Percentiles rank a stretch among this genome's conserved stretches.
These are phyloP conservation scores for Blastobotrys arbuscula DNA, from an alignment of 1,139 yeast genomes.

Conservation along the genomic window DNA sequence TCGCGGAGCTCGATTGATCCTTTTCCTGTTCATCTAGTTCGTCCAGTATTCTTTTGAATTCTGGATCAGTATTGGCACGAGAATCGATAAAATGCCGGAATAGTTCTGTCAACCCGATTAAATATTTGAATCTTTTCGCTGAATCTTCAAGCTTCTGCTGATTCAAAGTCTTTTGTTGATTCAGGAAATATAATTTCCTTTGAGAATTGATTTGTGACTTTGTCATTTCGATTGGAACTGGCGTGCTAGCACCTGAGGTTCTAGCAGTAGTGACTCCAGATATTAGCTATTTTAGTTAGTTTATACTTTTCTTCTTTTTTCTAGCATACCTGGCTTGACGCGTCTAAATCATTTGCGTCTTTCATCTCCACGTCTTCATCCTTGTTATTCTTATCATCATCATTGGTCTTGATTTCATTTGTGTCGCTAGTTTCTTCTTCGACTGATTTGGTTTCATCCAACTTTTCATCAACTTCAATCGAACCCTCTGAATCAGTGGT, in stretches of 20 bases:
- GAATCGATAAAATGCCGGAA: conserved; percentile 85
- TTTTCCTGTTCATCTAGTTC: conserved; percentile 42
- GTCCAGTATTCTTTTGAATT: conserved; percentile 52
- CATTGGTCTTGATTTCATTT: background rate
- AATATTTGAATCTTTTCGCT: conserved; percentile 70
- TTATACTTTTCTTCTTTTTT: background rate
- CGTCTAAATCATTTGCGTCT: conserved; percentile 4
- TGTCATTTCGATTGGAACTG: conserved; percentile 24
- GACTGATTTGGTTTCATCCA: background rate
- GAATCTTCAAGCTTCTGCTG: conserved; percentile 44
- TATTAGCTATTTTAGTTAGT: conserved; percentile 4
- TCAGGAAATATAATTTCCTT: conserved; percentile 28
- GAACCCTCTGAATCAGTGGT: background rate
- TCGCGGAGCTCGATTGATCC: conserved; percentile 24
- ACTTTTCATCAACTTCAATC: background rate
- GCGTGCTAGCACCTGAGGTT: conserved; percentile 16
- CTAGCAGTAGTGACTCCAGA: conserved; percentile 14
- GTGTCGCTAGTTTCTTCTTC: background rate
- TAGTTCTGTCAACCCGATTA: conserved; percentile 75
- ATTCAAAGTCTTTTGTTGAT: conserved; percentile 25
- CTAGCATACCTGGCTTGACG: background rate
- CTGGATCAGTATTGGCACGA: conserved; percentile 68
- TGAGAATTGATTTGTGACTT: conserved; percentile 25
- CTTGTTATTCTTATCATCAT: background rate
- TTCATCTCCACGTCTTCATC: conserved; percentile 10